These are phyloP conservation scores for Paramarasmius palmivorus DNA, from an alignment of 1,284 basidiomycete genomes.

Conservation along the genomic window DNA sequence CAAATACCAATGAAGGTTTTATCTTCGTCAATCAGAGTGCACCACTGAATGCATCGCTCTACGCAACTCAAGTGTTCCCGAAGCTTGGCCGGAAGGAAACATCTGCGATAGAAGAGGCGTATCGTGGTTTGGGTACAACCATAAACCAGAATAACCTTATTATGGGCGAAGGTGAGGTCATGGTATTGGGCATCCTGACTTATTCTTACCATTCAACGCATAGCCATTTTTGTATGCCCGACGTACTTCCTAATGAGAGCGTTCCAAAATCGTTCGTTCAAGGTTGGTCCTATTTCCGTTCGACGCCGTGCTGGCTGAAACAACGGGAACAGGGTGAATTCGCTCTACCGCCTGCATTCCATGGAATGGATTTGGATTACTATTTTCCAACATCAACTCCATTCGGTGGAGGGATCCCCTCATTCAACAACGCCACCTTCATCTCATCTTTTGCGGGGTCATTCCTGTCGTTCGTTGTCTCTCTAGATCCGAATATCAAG, in stretches of 20 bases:
- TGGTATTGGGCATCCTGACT: not conserved
- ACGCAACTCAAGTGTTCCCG: slow-evolving; percentile 20
- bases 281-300: too few species aligned
- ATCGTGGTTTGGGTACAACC: slow-evolving; percentile 3
- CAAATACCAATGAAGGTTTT: slow-evolving; percentile 18
- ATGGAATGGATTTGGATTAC: slow-evolving; percentile 22
- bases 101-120: slow-evolving; percentile 6
- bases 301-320: not conserved
- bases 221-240: slow-evolving; percentile 26
- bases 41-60: not conserved
- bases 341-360: slow-evolving; percentile 18
- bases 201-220: not conserved
- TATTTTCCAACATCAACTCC: slow-evolving; percentile 16
- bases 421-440: slow-evolving; percentile 25
- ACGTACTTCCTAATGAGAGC: slow-evolving; percentile 20
- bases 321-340: slow-evolving; percentile 8
- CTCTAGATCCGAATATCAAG: slow-evolving; percentile 23
- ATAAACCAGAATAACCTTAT: slow-evolving; percentile 16
- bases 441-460: slow-evolving; percentile 21
- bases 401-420: not conserved
- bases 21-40: slow-evolving; percentile 16
- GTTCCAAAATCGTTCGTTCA: slow-evolving; percentile 15
- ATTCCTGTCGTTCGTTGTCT: slow-evolving; percentile 22
- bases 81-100: slow-evolving; percentile 13
- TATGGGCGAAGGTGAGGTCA: slow-evolving; percentile 33